Percentiles rank a stretch among this genome's conserved stretches.
These are phyloP conservation scores for Penicillium flavigenum DNA, from an alignment of 495 filamentous ascomycete species.

Conservation along the genomic window DNA sequence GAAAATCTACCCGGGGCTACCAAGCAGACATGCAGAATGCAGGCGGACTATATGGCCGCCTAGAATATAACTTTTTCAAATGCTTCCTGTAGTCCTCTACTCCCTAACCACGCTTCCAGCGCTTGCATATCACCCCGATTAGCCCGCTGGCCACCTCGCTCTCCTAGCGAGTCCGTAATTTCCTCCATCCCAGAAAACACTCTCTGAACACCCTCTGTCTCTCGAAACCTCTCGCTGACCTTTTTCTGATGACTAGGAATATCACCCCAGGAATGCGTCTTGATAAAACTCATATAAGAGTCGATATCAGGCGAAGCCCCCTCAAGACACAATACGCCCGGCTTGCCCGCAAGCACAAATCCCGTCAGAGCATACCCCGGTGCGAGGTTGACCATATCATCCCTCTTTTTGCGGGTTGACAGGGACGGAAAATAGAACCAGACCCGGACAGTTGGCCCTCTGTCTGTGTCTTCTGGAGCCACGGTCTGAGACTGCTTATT, in stretches of 20 bases:
- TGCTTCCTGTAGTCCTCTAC: slow-evolving; percentile 33
- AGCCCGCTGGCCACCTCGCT: slow-evolving; percentile 39
- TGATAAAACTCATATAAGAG: slow-evolving; percentile 45
- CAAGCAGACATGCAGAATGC: not conserved
- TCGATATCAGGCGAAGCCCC: slow-evolving; percentile 35
- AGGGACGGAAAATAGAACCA: slow-evolving; percentile 48
- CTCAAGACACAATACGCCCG: slow-evolving; percentile 43
- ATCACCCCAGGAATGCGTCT: slow-evolving; percentile 47
- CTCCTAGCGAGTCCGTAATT: slow-evolving; percentile 42
- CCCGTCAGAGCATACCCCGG: slow-evolving; percentile 38
- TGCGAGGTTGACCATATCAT: slow-evolving; percentile 41
- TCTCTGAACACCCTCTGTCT: slow-evolving; percentile 31
- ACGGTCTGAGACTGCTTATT: slow-evolving; percentile 15
- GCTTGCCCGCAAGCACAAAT: slow-evolving; percentile 44
- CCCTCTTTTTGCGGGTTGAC: slow-evolving; percentile 39
- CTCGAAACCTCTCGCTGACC: slow-evolving; percentile 41
- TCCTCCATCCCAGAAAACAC: slow-evolving; percentile 42
- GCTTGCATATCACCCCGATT: slow-evolving; percentile 50
- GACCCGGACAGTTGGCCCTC: slow-evolving; percentile 32
- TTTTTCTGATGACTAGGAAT: slow-evolving; percentile 47
- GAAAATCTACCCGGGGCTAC: not conserved
- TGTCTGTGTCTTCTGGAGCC: slow-evolving; percentile 1
- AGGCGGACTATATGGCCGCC: not conserved
- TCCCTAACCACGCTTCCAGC: slow-evolving; percentile 38
- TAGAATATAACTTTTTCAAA: slow-evolving; percentile 44